Base-by-base conservation (phyloP, 768 basidiomycete species). In the Suillus weaverae region DNA sequence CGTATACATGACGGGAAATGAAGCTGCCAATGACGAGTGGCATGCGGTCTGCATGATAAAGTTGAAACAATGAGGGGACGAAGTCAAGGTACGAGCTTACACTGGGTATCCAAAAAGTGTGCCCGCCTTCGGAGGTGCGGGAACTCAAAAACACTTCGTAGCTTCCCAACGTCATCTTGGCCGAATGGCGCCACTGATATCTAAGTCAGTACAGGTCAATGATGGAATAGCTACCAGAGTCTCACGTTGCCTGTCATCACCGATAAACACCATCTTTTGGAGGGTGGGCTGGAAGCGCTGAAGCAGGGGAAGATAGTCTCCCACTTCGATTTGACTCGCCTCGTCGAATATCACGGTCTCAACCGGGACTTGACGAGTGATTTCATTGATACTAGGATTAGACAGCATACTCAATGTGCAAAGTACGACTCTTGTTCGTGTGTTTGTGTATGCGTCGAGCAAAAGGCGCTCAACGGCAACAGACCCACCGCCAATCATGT, bases 71-170 rank as follows among this genome's bases (percentile, higher is more conserved):
- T 43, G 36, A 9, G 11, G 53, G n/a, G 11, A 30, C 4, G 35
- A n/a, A 38, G 38, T 41, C 3, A 11, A 36, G 35, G 33, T 54
- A 54, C 18, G 53, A 46, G 73, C 85, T 71, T 72, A 92, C 92
- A 94, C 77, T 94, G 92, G 0, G 82, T 91, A 70, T 90, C 76
- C 13, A 94, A 78, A 69, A 92, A 87, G 4, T 81, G 43, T 0
- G 81, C 80, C 41, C 75, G 69, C 14, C 73, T 70, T 3, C 75
- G 76, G 18, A 94, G 78, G 74, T 93, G 90, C 0, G 75, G 16
- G 16, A 90, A 71, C 70, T 93, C 91, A 81, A 94, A 94, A 33
- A 94, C 84, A 66, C 90, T 92, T 63, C 86, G 81, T 18, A 94
- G 80, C n/a, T 83, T 81, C 60, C 80, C 71, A 41, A 89, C 74